Evolutionary conservation across 2,329 filamentous ascomycete genomes (phyloP), one percentile per base, ranked within the genome.

Genomic region (Plenodomus biglobosus): DNA sequence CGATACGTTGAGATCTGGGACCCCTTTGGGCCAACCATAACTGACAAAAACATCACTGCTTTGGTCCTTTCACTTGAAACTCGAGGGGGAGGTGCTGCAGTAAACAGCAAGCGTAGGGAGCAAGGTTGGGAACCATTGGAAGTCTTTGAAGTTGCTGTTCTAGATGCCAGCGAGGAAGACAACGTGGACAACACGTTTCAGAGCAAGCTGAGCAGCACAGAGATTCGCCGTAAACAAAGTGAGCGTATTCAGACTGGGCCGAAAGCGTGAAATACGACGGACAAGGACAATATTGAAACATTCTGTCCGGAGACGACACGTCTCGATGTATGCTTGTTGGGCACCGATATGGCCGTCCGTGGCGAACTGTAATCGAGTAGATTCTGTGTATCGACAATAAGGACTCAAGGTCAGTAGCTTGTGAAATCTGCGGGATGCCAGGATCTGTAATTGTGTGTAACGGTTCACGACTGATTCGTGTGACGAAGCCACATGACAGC

Each of bases 61-160:
- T 78, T 99, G 46, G 86, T 96, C 2, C 85, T 97, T 5, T 96
- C 92, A 5, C 86, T 83, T 11, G 94, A 99, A 76, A 97, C 94
- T 15, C 82, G 89, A 43, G 80, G 85, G 1, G 94, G 94, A 27
- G 94, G 92, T 4, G 78, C 83, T 50, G 88, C 88, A 0, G 90
- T 99, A 58, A 99, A 99, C 67, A 80, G 87, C n/a, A 88, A 86
- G 69, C 82, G 94, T 38, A 75, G 65, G 21, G 87, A 88, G 59
- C 86, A 85, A 51, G 88, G 88, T 2, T 96, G 90, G 91, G 75
- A 78, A 30, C 72, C 77, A 19, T 76, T 99, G 34, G 85, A 90
- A 20, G 82, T 95, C 0, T 96, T 90, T 62, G 92, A 95, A 68
- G 90, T 97, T 21, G 89, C 94, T 62, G 90, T 97, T 13, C 79